Evolutionary conservation across 176 grass and related monocot genomes (phyloP), one percentile per base, ranked within the genome.

Genomic region (Aegilops tauschii): DNA sequence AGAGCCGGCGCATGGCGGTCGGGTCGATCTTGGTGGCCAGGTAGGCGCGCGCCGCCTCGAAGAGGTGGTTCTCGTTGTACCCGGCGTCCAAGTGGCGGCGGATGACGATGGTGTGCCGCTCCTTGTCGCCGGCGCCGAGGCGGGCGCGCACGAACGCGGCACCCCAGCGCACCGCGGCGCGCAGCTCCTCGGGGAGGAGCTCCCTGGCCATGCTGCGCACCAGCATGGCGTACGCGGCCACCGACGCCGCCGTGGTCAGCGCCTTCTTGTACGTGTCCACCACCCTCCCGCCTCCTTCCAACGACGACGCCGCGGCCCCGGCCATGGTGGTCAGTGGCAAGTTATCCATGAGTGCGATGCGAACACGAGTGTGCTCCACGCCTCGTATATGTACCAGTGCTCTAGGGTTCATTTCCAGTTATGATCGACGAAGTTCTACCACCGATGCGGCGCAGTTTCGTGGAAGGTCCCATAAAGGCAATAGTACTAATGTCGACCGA

Each of bases 181-280:
- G 80, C 39, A 90, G 73, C 84, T 90, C 89, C 3, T 86, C 78
- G 5, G 89, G 88, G 65, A 90, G 23, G n/a, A 90, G 89, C 89
- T 90, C 89, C 12, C 89, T 32, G 11, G 73, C 65, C 84, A 90
- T 65, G 80, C 73, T 64, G 5, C 80, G 84, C 79, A 42, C 73
- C 73, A 90, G 56, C 89, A 90, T 80, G 5, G 65, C 65, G 84
- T 83, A 90, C 12, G 89, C 84, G 21, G 88, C 65, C 30, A 79
- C 79, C 10, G 79, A 72, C 0, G 89, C 84, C 65, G 65, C 83
- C 73, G 89, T 79, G 40, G 80, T 12, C 27, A 86, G 65, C 73
- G 84, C 89, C 84, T 50, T 86, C 84, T 83, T 86, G 89, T 90
- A 90, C 80, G 79, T 28, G 56, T 90, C 89, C 3, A 79, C 30